Evolutionary conservation across 164 flowering plant species (phyloP), one percentile per base, ranked within the genome.

Genomic region (Sextonia rubra): DNA sequence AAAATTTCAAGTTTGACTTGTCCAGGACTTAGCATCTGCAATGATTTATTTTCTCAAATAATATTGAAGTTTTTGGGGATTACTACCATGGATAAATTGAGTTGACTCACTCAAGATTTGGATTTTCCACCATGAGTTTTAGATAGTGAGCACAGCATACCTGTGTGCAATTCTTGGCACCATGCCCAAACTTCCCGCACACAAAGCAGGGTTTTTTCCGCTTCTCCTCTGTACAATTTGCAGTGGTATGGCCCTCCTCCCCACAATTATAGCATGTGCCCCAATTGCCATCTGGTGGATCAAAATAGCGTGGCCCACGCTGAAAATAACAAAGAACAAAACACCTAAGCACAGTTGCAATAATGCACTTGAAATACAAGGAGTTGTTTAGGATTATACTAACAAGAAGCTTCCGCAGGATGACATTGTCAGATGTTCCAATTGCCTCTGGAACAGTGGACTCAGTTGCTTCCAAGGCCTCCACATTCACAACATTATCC

Each of bases 101-200:
- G 23, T 58, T 20, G n/a, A 55, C 60, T 55, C 60, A 5, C 5
- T 20, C 60, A 55, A 55, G 1, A 15, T 55, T 20, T 55, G 60
- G 7, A 18, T 55, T 55, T 15, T 15, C 17, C 20, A 52, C 58
- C 7, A 52, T 52, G 58, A 52, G 44, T 52, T 52, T 17, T 52
- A 20, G n/a, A 52, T 52, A 17, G n/a, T 52, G 58, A 52, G 58
- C 7, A 14, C 58, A 52, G 58, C 14, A 12, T 77, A 94, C 99
- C 98, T 93, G 86, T n/a, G 78, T 37, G 77, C 99, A 95, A 14
- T 81, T 74, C 79, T 82, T 93, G 14, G 77, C 87, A 82, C 70
- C 72, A 72, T 93, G 99, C 37, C 91, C 98, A 22, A 86, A 79
- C 79, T 93, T 88, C 71, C 99, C 99, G 77, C 99, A 95, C 64